A percentile compares a stretch with the other conserved stretches of the same genome.
phyloP scores from a whole-genome alignment of 2,329 filamentous ascomycete species.

The Bipolaris oryzae region DNA sequence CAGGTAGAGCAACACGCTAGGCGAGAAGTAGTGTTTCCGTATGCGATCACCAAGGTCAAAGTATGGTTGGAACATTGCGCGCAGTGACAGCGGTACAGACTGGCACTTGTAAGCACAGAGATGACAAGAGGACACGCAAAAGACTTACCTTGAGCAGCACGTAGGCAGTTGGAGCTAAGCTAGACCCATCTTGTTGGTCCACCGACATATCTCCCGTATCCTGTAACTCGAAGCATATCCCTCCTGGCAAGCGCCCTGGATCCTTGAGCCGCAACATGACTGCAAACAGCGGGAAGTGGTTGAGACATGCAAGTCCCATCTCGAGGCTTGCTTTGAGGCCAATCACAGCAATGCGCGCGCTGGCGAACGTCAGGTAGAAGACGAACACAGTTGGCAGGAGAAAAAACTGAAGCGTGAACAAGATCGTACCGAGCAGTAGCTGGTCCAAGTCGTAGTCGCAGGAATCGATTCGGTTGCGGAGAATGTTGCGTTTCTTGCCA shows the following conservation, averaged over 20 bases:
- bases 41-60: slow-evolving; percentile 92
- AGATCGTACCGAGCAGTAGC: slow-evolving; percentile 90
- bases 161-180: slow-evolving; percentile 71
- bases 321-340: slow-evolving; percentile 89
- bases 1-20: slow-evolving; percentile 84
- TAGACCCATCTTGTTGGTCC: slow-evolving; percentile 45
- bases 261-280: slow-evolving; percentile 96
- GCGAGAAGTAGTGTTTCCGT: slow-evolving; percentile 92
- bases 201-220: slow-evolving; percentile 62
- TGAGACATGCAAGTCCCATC: slow-evolving; percentile 88
- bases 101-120: slow-evolving; percentile 5
- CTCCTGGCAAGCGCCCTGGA: slow-evolving; percentile 83
- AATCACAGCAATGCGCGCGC: slow-evolving; percentile 93
- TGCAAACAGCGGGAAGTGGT: slow-evolving; percentile 97
- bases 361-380: slow-evolving; percentile 95
- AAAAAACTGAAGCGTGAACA: slow-evolving; percentile 95
- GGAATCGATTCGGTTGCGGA: slow-evolving; percentile 96
- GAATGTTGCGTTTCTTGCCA: slow-evolving; percentile 95
- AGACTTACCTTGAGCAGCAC: slow-evolving; percentile 77
- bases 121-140: background rate
- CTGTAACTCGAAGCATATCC: slow-evolving; percentile 88
- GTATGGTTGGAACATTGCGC: slow-evolving; percentile 97
- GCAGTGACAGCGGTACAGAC: slow-evolving; percentile 85
- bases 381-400: slow-evolving; percentile 92
- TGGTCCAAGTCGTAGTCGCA: slow-evolving; percentile 99